phyloP scores from a whole-genome alignment of 139 green algal genomes.

The Mesotaenium endlicherianum region DNA sequence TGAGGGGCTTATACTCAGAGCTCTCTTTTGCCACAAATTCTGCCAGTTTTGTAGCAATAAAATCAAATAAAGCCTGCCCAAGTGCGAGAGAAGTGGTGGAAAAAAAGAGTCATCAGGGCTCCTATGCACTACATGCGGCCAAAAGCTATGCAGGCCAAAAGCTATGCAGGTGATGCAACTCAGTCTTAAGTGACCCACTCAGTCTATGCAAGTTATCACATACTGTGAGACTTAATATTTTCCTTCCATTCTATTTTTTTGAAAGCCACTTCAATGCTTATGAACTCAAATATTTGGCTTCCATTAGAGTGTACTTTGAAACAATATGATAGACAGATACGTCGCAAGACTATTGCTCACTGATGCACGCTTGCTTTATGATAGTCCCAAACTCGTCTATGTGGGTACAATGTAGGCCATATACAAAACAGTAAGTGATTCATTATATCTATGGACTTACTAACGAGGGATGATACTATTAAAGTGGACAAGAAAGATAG shows the following conservation, averaged over 20 bases:
- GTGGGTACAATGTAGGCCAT: too few relatives aligned
- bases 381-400: too few relatives aligned
- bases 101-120: too few relatives aligned
- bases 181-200: not conserved
- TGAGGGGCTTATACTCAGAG: not conserved
- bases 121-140: too few relatives aligned
- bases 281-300: not conserved
- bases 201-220: not conserved
- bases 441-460: not conserved
- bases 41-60: conserved; percentile 59
- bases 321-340: not conserved
- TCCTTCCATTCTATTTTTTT: not conserved
- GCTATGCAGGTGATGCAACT: not conserved
- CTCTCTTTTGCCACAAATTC: conserved; percentile 41
- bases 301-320: not conserved
- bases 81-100: not conserved
- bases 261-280: not conserved
- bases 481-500: too few relatives aligned
- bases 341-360: not conserved
- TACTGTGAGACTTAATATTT: not conserved
- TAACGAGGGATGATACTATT: too few relatives aligned
- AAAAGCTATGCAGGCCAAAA: not conserved
- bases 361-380: not conserved
- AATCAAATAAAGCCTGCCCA: conserved; percentile 69
- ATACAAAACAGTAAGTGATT: not conserved